Percentiles rank a stretch among this genome's conserved stretches.
These are phyloP conservation scores for Ophiocordyceps camponoti-floridani DNA, from an alignment of 2,329 filamentous ascomycete genomes.

Conservation along the genomic window DNA sequence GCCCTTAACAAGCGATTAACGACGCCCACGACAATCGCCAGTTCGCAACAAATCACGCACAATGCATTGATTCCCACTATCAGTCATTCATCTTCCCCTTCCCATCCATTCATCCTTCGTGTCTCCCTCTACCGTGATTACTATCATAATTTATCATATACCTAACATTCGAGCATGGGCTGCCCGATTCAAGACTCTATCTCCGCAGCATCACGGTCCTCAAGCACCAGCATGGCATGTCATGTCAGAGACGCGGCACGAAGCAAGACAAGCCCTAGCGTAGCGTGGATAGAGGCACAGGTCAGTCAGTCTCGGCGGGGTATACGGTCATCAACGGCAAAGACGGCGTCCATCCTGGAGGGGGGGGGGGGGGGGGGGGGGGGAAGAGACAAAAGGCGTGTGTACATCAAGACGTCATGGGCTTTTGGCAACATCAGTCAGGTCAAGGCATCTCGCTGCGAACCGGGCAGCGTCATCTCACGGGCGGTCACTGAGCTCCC, in stretches of 20 bases:
- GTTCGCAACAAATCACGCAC: too few relatives aligned
- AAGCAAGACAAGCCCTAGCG: not conserved
- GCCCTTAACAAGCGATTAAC: too few relatives aligned
- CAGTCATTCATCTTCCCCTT: too few relatives aligned
- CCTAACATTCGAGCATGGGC: too few relatives aligned
- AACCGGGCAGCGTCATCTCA: slow-evolving; percentile 8
- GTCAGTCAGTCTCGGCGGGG: slow-evolving; percentile 1
- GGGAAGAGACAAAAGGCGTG: slow-evolving; percentile 1
- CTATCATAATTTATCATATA: too few relatives aligned
- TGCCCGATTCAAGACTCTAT: not conserved
- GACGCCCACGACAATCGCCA: too few relatives aligned
- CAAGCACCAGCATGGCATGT: not conserved
- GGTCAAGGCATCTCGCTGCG: slow-evolving; percentile 13
- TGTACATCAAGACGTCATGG: slow-evolving; percentile 10
- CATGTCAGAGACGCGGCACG: not conserved
- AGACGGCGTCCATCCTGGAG: slow-evolving; percentile 1
- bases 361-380: slow-evolving; percentile 3
- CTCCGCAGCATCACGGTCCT: not conserved
- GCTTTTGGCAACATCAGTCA: slow-evolving; percentile 14
- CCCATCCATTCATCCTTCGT: too few relatives aligned
- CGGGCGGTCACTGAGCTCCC: slow-evolving; percentile 17
- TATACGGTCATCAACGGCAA: slow-evolving; percentile 7
- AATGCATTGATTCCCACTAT: too few relatives aligned
- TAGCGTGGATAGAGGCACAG: not conserved
- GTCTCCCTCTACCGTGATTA: too few relatives aligned